Evolutionary conservation across 2,329 filamentous ascomycete species (phyloP), one percentile per base, ranked within the genome.

Genomic region (Ceratocystis harringtonii): DNA sequence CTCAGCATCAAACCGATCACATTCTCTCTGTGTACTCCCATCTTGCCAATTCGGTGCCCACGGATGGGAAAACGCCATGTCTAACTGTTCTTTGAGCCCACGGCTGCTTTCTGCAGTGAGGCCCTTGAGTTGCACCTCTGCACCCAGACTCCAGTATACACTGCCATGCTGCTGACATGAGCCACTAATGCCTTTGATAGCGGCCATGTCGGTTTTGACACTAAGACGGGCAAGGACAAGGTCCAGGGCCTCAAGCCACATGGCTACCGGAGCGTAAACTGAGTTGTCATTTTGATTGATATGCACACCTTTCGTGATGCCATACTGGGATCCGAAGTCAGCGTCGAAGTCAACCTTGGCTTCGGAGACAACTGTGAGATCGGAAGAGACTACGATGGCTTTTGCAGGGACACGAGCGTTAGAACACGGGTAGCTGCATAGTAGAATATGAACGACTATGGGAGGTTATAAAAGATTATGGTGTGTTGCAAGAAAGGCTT

Each of bases 11-110:
- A 97, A 97, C 69, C 83, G 80, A 73, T 96, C 91, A 73, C 92
- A 96, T 76, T 99, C 89, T 69, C 80, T 80, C 77, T 96, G 91
- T 1, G 94, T 97, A 76, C 91, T 96, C 68, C 92, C 88, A 74
- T 99, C 94, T 77, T 97, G 94, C 94, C 94, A 99, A 75, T 97
- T 99, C 6, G 94, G 94, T 69, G 90, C 91, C 76, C 86, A 92
- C 3, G 88, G 86, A 74, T 95, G 88, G 17, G 91, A 88, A 72
- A 97, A 89, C 0, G 87, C 88, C 2, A 76, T 78, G 8, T 78
- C 75, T 30, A 97, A 78, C 76, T 95, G 91, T 68, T 88, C 84
- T 62, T 88, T 80, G 60, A 97, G 77, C 0, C 80, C 76, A 72
- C 82, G 82, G 22, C 76, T 76, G 2, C 80, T 73, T 43, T n/a